Conservation (phyloP, 106 monocot species). For the Acanthochlamys bracteata region DNA sequence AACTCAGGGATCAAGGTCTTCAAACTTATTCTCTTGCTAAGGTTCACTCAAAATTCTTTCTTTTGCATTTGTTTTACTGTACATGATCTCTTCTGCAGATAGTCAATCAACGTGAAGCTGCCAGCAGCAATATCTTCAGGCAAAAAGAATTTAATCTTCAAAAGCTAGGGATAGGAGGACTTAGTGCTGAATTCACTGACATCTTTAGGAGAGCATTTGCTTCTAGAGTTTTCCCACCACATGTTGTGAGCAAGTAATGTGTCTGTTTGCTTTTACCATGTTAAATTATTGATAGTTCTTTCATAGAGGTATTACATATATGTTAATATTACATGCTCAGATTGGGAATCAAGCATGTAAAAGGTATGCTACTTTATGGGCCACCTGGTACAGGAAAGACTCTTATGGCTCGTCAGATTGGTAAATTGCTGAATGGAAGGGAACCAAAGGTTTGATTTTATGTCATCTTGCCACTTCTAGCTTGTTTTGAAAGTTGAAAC, state of each 20-base stretch:
- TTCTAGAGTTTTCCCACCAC: slow-evolving; percentile 90
- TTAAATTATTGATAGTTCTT: background rate
- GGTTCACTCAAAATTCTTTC: background rate
- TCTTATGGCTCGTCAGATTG: slow-evolving; percentile 97
- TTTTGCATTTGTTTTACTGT: background rate
- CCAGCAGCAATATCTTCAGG: slow-evolving; percentile 86
- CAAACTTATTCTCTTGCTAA: background rate
- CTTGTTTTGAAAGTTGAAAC: background rate
- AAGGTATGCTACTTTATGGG: slow-evolving; percentile 92
- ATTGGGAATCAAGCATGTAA: slow-evolving; percentile 96
- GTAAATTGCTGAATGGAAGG: slow-evolving; percentile 88
- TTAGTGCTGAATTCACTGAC: slow-evolving; percentile 82
- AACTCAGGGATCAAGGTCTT: slow-evolving; percentile 92
- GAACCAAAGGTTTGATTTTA: slow-evolving; percentile 73
- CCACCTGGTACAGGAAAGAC: slow-evolving; percentile 99
- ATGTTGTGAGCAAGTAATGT: slow-evolving; percentile 80
- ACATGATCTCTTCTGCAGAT: slow-evolving; percentile 30
- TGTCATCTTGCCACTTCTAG: background rate
- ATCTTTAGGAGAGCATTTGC: slow-evolving; percentile 99
- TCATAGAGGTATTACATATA: too few relatives aligned
- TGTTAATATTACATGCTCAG: slow-evolving; percentile 16
- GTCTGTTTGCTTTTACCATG: background rate
- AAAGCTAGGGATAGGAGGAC: slow-evolving; percentile 89
- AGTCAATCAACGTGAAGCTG: slow-evolving; percentile 75
- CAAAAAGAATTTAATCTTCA: slow-evolving; percentile 94